Evolutionary conservation across 1,284 basidiomycete genomes (phyloP), one percentile per base, ranked within the genome.

Genomic region (Trametes polyzona): DNA sequence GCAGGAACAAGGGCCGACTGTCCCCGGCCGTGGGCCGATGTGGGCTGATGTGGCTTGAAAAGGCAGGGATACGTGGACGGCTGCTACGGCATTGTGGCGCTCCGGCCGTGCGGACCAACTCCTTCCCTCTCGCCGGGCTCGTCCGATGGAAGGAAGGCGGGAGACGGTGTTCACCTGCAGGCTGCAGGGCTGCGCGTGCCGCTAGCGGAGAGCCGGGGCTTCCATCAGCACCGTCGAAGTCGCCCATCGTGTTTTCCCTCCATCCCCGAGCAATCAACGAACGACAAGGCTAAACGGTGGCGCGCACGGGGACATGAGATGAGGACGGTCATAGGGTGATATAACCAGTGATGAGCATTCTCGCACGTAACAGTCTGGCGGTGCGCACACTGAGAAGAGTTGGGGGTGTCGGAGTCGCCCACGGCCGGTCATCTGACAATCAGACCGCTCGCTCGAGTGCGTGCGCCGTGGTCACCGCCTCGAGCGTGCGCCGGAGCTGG

Each of bases 361-460:
- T 36, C 16, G 44, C 44, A 54, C 52, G 52, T 55, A 36, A 48
- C 36, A 24, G 24, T n/a, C n/a, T n/a, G n/a, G 30, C 27, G 30
- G 47, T 17, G 32, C 1, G 3, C 30, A 36, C 21, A 37, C 44
- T 35, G n/a, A 19, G 39, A 37, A 35, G 39, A 36, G n/a, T 30
- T 14, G 36, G 27, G 33, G 23, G 19, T 33, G 10, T 17, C n/a
- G n/a, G n/a, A n/a, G n/a, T n/a, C n/a, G n/a, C n/a, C n/a, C n/a
- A n/a, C n/a, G n/a, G n/a, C 12, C 29, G 33, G 53, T 48, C 53
- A 48, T 55, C 53, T 55, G 53, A 55, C 53, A 8, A 48, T 48
- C 53, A 55, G 51, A 37, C 37, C 24, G 46, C n/a, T n/a, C n/a
- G n/a, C n/a, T n/a, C n/a, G n/a, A n/a, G n/a, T n/a, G n/a, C n/a